phyloP scores from a whole-genome alignment of 495 filamentous ascomycete species.

The Hypoxylon perforatum region DNA sequence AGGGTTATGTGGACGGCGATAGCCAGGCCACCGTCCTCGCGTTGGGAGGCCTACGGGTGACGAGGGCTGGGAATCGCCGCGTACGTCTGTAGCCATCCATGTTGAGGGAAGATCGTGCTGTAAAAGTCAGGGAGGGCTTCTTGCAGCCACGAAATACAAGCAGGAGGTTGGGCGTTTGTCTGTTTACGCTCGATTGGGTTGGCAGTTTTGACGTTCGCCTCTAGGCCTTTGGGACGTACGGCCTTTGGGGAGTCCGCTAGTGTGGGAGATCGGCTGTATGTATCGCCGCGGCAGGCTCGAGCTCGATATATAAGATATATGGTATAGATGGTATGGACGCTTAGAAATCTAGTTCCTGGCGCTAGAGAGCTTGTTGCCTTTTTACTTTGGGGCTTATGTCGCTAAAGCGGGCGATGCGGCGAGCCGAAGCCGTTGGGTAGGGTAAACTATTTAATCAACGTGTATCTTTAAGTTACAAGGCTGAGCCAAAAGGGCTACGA shows the following conservation, averaged over 20 bases:
- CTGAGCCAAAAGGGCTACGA: too few species aligned
- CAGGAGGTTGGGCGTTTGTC: neutral
- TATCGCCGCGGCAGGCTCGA: neutral
- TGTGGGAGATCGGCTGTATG: constrained; percentile 16
- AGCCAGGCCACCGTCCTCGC: neutral
- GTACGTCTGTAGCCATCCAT: constrained; percentile 14
- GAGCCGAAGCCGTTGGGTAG: too few species aligned
- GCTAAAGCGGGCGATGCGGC: too few species aligned
- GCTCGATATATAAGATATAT: neutral
- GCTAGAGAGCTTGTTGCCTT: too few species aligned
- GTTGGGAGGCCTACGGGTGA: neutral
- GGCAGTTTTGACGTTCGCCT: constrained; percentile 17
- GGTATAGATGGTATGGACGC: constrained; percentile 9
- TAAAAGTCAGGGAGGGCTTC: constrained; percentile 19
- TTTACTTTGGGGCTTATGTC: too few species aligned
- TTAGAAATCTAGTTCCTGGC: neutral
- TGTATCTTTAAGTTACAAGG: too few species aligned
- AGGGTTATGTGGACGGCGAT: constrained; percentile 19
- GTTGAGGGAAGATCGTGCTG: constrained; percentile 23
- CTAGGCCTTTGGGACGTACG: constrained; percentile 10
- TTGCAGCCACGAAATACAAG: constrained; percentile 6
- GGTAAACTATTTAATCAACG: too few species aligned
- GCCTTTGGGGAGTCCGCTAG: constrained; percentile 13
- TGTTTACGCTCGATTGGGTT: constrained; percentile 6
- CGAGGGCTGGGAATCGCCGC: neutral